These are phyloP conservation scores for Phytophthora citricola DNA, from an alignment of 352 stramenopile genomes.

Conservation along the genomic window DNA sequence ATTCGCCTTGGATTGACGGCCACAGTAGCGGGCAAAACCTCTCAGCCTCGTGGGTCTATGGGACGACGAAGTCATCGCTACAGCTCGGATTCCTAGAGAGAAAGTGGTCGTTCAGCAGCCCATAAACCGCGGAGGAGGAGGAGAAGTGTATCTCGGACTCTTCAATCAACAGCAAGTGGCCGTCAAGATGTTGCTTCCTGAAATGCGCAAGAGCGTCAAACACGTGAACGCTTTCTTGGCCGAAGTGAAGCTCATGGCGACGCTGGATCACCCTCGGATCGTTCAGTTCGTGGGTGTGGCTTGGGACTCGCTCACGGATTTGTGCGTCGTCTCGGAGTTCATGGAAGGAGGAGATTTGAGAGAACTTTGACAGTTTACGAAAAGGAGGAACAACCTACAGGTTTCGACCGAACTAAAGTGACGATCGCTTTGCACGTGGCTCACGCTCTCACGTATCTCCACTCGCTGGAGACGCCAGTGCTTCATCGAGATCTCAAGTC, in stretches of 20 bases:
- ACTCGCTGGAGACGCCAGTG: constrained; percentile 13
- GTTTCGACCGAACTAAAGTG: constrained; percentile 47
- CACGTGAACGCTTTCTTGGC: constrained; percentile 23
- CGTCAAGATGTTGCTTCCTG: constrained; percentile 34
- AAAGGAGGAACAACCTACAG: constrained; percentile 6
- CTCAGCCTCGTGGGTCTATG: constrained; percentile 27
- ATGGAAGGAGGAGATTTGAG: constrained; percentile 54
- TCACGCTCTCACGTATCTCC: constrained; percentile 37
- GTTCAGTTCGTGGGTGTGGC: constrained; percentile 53
- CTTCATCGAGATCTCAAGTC: constrained; percentile 23
- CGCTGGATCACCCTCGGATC: constrained; percentile 49
- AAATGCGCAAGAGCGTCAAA: constrained; percentile 19
- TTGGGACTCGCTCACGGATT: constrained; percentile 42
- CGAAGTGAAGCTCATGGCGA: constrained; percentile 43
- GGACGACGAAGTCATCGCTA: constrained; percentile 38
- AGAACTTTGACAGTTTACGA: constrained; percentile 29
- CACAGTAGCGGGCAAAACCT: constrained; percentile 1
- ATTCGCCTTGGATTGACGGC: background rate
- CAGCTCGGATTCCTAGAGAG: constrained; percentile 35
- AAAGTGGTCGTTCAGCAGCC: constrained; percentile 31
- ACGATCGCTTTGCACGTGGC: constrained; percentile 48
- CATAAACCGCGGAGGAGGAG: constrained; percentile 36
- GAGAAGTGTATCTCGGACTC: constrained; percentile 34
- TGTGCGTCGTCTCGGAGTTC: constrained; percentile 45
- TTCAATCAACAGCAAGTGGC: constrained; percentile 37